Percentiles rank a stretch among this genome's conserved stretches.
Evolutionary conservation across 1,284 basidiomycete genomes (phyloP).

Genomic region (Xanthoconium separans): DNA sequence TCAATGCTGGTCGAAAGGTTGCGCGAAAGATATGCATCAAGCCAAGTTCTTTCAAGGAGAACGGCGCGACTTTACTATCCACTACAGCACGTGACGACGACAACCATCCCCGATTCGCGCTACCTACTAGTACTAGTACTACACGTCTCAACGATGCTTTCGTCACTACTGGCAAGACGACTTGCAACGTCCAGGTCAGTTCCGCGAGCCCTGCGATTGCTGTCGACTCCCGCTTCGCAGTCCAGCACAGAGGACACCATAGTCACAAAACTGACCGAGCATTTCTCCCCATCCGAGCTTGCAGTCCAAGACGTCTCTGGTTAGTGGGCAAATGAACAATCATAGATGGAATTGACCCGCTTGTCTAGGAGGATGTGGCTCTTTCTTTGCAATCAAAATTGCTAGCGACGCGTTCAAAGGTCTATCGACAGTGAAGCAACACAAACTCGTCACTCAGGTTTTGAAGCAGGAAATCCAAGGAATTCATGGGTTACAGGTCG

Average conservation of each 20-base stretch:
- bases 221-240: constrained; percentile 27
- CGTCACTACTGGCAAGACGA: constrained; percentile 29
- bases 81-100: constrained; percentile 20
- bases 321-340: constrained; percentile 34
- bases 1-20: constrained; percentile 17
- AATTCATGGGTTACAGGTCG: constrained; percentile 94
- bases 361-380: constrained; percentile 86
- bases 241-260: constrained; percentile 46
- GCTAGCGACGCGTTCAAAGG: constrained; percentile 85
- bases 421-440: constrained; percentile 88
- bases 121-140: too few species aligned
- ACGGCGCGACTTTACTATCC: background rate
- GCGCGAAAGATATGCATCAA: constrained; percentile 26
- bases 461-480: constrained; percentile 89
- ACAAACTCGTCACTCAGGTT: constrained; percentile 85
- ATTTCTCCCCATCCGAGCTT: constrained; percentile 74
- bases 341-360: background rate
- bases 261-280: constrained; percentile 67
- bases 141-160: constrained; percentile 13
- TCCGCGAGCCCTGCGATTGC: constrained; percentile 9
- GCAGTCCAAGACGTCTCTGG: constrained; percentile 90
- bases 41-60: too few species aligned
- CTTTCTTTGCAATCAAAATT: constrained; percentile 94
- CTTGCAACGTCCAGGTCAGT: constrained; percentile 20
- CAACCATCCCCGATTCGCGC: too few species aligned